phyloP scores from a whole-genome alignment of 2,329 filamentous ascomycete genomes.

The Stachybotrys echinatus region DNA sequence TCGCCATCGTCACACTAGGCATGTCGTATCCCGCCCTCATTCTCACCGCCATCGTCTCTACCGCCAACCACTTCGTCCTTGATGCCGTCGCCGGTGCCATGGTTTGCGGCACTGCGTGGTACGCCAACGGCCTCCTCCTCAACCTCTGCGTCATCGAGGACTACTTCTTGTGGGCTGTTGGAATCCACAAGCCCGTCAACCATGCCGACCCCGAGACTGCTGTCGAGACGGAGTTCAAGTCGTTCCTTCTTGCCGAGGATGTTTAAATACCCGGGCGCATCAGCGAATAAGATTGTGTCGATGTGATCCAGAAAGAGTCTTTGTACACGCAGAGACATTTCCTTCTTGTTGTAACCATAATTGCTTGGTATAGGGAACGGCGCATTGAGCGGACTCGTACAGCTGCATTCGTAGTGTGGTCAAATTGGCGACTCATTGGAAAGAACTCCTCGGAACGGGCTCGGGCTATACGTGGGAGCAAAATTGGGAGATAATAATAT shows the following conservation, averaged over 20 bases:
- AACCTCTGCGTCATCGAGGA: conserved; percentile 64
- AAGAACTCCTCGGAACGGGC: no score
- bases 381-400: no score
- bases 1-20: conserved; percentile 40
- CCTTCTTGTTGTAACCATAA: not conserved
- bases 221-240: conserved; percentile 26
- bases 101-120: conserved; percentile 62
- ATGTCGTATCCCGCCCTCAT: conserved; percentile 61
- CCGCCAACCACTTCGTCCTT: conserved; percentile 68
- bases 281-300: no score
- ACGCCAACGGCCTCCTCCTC: conserved; percentile 46
- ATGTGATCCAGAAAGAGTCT: no score
- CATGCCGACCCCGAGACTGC: conserved; percentile 29
- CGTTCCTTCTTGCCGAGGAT: conserved; percentile 13
- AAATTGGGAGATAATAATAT: no score
- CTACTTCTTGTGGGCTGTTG: conserved; percentile 57
- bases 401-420: no score
- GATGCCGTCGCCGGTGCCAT: conserved; percentile 64
- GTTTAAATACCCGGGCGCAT: conserved; percentile 9
- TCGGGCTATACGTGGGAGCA: no score
- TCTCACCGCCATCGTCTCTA: conserved; percentile 62
- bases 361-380: no score
- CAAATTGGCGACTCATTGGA: no score
- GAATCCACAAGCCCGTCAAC: conserved; percentile 59
- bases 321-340: no score